phyloP scores from a whole-genome alignment of 768 basidiomycete species.

The Dendrothele bispora region DNA sequence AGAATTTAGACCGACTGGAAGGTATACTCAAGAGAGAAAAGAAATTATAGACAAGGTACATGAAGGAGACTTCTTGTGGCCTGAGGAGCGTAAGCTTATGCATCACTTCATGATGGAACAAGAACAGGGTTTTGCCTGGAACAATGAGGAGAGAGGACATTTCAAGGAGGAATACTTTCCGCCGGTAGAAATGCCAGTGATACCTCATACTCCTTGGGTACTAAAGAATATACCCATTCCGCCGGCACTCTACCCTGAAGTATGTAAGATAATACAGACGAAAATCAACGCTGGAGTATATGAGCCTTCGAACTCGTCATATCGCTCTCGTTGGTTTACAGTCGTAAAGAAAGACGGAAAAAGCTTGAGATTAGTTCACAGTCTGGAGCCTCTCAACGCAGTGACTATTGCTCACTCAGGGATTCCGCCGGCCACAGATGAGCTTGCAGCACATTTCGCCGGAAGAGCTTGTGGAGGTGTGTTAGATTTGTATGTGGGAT shows the following conservation, averaged over 20 bases:
- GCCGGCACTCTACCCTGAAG: constrained; percentile 12
- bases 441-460: constrained; percentile 12
- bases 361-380: constrained; percentile 20
- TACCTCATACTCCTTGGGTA: constrained; percentile 22
- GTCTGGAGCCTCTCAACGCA: constrained; percentile 25
- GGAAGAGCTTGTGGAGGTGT: constrained; percentile 16
- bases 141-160: constrained; percentile 14
- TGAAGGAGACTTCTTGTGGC: constrained; percentile 11
- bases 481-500: constrained; percentile 24
- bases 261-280: constrained; percentile 11
- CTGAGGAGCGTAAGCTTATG: constrained; percentile 12
- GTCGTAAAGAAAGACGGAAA: constrained; percentile 17
- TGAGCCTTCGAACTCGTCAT: constrained; percentile 6
- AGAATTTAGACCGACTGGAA: background rate
- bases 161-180: constrained; percentile 20
- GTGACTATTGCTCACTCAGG: constrained; percentile 20
- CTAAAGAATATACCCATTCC: constrained; percentile 14
- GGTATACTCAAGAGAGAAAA: background rate
- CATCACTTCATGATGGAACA: constrained; percentile 12
- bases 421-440: constrained; percentile 13
- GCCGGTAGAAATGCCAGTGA: constrained; percentile 17
- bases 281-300: constrained; percentile 15
- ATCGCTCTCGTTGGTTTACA: constrained; percentile 7
- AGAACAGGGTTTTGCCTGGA: constrained; percentile 17
- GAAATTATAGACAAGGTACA: background rate